phyloP scores from a whole-genome alignment of 2,329 filamentous ascomycete genomes.

The Calonectria honghensis region DNA sequence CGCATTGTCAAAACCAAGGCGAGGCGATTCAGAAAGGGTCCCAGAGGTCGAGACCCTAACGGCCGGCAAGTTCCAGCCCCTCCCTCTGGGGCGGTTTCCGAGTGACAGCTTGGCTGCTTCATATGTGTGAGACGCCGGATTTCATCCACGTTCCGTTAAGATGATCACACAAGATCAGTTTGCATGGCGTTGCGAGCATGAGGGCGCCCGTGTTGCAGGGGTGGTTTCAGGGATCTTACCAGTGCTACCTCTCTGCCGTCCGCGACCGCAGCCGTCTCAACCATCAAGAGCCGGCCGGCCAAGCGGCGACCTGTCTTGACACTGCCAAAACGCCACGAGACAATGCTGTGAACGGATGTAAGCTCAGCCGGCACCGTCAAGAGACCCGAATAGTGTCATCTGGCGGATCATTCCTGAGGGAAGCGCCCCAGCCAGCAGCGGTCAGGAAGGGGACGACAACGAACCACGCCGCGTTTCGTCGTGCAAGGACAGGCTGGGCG shows the following conservation, averaged over 20 bases:
- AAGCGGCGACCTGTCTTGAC: background rate
- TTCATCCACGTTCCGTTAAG: constrained; percentile 44
- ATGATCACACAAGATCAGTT: constrained; percentile 49
- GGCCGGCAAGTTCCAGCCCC: constrained; percentile 4
- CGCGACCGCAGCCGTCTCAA: constrained; percentile 35
- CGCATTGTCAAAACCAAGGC: constrained; percentile 10
- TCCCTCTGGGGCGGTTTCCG: background rate
- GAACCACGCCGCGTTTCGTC: constrained; percentile 35
- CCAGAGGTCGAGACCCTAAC: background rate
- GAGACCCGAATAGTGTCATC: constrained; percentile 30
- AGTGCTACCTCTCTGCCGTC: constrained; percentile 38
- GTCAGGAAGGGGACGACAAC: background rate
- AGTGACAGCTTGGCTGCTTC: constrained; percentile 25
- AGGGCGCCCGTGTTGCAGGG: constrained; percentile 48
- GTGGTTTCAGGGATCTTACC: constrained; percentile 50
- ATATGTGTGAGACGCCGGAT: constrained; percentile 25
- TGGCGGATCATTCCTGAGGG: background rate
- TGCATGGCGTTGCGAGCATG: constrained; percentile 40
- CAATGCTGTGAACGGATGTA: constrained; percentile 33
- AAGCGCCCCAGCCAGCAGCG: background rate
- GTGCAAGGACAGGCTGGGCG: background rate
- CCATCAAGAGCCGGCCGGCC: background rate
- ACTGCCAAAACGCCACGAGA: constrained; percentile 21
- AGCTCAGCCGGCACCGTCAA: constrained; percentile 15
- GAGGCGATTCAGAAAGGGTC: constrained; percentile 32